phyloP scores from a whole-genome alignment of 1,284 basidiomycete genomes.

The Rhodotorula sp. region DNA sequence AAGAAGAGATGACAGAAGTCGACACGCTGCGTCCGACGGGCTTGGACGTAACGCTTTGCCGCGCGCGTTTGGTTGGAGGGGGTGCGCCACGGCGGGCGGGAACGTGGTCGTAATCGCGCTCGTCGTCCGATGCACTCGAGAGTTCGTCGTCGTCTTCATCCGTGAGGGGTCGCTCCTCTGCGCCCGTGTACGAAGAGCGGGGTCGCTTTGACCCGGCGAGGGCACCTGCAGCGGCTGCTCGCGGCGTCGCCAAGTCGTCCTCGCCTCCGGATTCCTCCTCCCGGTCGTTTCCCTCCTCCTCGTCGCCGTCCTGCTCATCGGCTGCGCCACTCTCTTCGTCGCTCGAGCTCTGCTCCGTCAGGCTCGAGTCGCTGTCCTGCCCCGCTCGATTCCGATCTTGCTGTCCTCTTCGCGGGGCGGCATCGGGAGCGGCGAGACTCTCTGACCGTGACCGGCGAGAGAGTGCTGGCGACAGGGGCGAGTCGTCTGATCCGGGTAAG shows the following conservation, averaged over 20 bases:
- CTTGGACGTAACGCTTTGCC: neutral
- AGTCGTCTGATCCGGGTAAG: conserved; percentile 25
- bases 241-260: neutral
- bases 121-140: conserved; percentile 6
- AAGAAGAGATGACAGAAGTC: conserved; percentile 13
- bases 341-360: conserved; percentile 34
- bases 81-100: neutral
- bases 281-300: neutral
- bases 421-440: neutral
- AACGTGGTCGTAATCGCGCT: neutral
- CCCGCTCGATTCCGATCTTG: conserved; percentile 7
- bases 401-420: neutral
- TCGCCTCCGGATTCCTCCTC: neutral
- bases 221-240: neutral
- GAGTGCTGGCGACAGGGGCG: conserved; percentile 1
- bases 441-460: neutral
- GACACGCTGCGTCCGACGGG: neutral
- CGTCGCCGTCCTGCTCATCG: neutral
- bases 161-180: neutral
- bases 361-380: conserved; percentile 31
- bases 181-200: neutral
- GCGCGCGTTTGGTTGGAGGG: conserved; percentile 1
- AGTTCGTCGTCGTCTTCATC: conserved; percentile 7
- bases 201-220: neutral
- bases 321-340: conserved; percentile 13